These are phyloP conservation scores for Cytidiella melzeri DNA, from an alignment of 768 basidiomycete species.

Conservation along the genomic window DNA sequence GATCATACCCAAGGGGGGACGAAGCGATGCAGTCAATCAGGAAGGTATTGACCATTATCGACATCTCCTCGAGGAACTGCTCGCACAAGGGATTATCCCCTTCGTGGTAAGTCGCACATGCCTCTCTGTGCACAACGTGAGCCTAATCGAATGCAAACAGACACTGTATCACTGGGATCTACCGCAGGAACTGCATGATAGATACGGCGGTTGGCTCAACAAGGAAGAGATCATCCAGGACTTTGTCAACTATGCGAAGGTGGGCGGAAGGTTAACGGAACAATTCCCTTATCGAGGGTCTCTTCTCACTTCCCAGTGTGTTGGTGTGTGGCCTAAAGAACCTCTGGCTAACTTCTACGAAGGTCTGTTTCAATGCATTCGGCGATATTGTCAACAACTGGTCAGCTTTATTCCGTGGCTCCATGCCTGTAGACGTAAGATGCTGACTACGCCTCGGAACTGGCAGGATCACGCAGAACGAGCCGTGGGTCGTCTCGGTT, in stretches of 20 bases:
- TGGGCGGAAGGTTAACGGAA: conserved; percentile 4
- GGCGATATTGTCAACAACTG: conserved; percentile 75
- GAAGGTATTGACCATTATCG: conserved; percentile 42
- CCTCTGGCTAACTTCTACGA: no score
- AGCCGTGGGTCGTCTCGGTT: conserved; percentile 68
- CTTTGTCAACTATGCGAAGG: conserved; percentile 49
- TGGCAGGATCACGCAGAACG: conserved; percentile 64
- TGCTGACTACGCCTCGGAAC: conserved; percentile 13
- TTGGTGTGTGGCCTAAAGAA: no score
- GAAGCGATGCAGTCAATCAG: conserved; percentile 40
- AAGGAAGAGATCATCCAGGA: conserved; percentile 66
- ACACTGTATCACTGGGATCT: conserved; percentile 79
- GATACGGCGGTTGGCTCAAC: conserved; percentile 73
- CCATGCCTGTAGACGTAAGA: not conserved
- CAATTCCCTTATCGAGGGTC: not conserved
- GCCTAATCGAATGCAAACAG: conserved; percentile 27
- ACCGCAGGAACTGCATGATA: conserved; percentile 65
- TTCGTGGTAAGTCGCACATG: conserved; percentile 31
- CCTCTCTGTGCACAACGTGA: not conserved
- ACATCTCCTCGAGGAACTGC: conserved; percentile 36
- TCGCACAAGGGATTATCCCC: conserved; percentile 39
- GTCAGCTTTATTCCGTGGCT: conserved; percentile 24
- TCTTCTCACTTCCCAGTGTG: no score
- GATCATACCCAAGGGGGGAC: conserved; percentile 43
- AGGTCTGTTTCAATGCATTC: conserved; percentile 70